phyloP scores from a whole-genome alignment of 352 stramenopile species.

The Blastocystis sp. region DNA sequence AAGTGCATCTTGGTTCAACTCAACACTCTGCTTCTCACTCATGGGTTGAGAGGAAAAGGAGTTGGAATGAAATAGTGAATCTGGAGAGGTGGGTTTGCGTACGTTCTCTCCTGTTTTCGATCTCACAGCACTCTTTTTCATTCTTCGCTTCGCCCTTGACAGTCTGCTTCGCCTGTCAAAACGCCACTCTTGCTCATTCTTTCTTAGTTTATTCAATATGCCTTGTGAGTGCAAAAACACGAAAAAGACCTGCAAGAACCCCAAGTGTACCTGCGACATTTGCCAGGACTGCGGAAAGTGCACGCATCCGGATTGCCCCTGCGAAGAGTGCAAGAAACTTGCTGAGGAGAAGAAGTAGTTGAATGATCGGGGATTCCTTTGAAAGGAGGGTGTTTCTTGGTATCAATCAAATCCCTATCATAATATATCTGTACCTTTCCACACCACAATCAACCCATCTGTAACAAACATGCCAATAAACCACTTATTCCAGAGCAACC shows the following conservation, averaged over 20 bases:
- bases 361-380: too few species aligned
- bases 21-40: slow-evolving; percentile 20
- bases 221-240: slow-evolving; percentile 26
- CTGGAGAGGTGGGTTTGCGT: background rate
- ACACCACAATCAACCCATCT: background rate
- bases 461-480: slow-evolving; percentile 13
- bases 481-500: slow-evolving; percentile 1
- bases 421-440: too few species aligned
- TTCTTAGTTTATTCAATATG: slow-evolving; percentile 1
- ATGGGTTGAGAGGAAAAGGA: background rate
- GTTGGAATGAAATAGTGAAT: background rate
- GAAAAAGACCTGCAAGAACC: slow-evolving; percentile 54
- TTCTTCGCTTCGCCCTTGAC: too few species aligned
- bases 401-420: background rate
- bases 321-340: slow-evolving; percentile 11
- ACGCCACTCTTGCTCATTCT: too few species aligned
- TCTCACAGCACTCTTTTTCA: too few species aligned
- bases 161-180: too few species aligned
- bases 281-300: slow-evolving; percentile 52
- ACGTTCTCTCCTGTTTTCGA: background rate
- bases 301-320: slow-evolving; percentile 9
- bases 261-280: slow-evolving; percentile 47
- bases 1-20: slow-evolving; percentile 36
- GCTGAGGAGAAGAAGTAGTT: background rate
- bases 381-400: slow-evolving; percentile 37